Percentiles rank a stretch among this genome's conserved stretches.
phyloP scores from a whole-genome alignment of 2,329 filamentous ascomycete species.

The Fusarium buxicola region DNA sequence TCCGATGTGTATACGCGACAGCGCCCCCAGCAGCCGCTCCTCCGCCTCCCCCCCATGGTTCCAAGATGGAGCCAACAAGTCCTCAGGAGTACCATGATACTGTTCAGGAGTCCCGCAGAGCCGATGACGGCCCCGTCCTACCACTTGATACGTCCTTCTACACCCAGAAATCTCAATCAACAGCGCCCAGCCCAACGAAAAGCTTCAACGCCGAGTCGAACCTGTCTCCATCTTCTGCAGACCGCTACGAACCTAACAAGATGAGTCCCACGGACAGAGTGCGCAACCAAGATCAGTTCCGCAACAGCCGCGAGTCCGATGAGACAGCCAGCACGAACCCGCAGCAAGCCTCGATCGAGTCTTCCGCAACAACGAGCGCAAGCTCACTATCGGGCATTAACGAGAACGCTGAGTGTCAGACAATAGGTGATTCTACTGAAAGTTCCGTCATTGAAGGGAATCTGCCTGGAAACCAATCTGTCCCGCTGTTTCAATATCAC shows the following conservation, averaged over 20 bases:
- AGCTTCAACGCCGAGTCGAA: constrained; percentile 31
- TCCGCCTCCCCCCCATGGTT: constrained; percentile 51
- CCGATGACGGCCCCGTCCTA: constrained; percentile 8
- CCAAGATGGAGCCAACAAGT: constrained; percentile 16
- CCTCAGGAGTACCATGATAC: constrained; percentile 26
- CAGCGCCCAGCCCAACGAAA: constrained; percentile 16
- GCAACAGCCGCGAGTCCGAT: constrained; percentile 66
- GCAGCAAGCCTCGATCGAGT: constrained; percentile 61
- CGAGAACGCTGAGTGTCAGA: constrained; percentile 59
- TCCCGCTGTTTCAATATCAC: constrained; percentile 72
- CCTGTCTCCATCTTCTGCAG: constrained; percentile 30
- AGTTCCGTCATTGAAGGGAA: constrained; percentile 63
- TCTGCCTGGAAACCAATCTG: constrained; percentile 55
- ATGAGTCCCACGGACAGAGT: constrained; percentile 49
- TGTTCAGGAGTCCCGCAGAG: constrained; percentile 1
- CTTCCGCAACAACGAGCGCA: constrained; percentile 66
- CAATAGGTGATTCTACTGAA: constrained; percentile 59
- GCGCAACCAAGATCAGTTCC: constrained; percentile 53
- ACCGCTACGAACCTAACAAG: constrained; percentile 50
- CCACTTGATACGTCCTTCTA: constrained; percentile 27
- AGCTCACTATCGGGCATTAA: constrained; percentile 66
- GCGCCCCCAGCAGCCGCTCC: constrained; percentile 49
- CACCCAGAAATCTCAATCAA: constrained; percentile 9
- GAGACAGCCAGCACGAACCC: constrained; percentile 62
- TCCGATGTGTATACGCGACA: no score